These are phyloP conservation scores for Mycena belliarum DNA, from an alignment of 768 basidiomycete species.

Conservation along the genomic window DNA sequence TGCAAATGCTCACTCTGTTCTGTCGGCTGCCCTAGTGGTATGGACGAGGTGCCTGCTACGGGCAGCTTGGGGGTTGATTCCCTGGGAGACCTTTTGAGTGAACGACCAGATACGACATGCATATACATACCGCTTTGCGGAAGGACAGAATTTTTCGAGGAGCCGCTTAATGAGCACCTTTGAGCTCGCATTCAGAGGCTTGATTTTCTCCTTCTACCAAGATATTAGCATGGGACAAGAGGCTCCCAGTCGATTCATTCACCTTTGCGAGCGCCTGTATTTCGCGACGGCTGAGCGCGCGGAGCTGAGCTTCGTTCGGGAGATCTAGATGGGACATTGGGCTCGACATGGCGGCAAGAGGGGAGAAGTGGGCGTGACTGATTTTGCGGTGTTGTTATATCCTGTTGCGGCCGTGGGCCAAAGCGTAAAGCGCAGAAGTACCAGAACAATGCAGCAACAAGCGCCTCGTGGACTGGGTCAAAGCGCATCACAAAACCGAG, in stretches of 20 bases:
- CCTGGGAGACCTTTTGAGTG: no score
- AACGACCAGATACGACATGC: no score
- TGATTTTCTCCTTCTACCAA: slow-evolving; percentile 5
- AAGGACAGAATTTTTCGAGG: not conserved
- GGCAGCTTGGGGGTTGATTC: no score
- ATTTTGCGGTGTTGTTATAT: not conserved
- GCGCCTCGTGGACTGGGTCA: not conserved
- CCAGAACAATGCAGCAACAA: slow-evolving; percentile 6
- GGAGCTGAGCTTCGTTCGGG: not conserved
- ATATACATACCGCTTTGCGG: no score
- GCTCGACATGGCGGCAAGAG: not conserved
- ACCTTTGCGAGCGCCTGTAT: slow-evolving; percentile 15
- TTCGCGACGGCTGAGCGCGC: not conserved
- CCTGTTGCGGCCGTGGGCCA: not conserved
- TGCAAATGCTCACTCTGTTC: not conserved
- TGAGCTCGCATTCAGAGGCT: slow-evolving; percentile 1
- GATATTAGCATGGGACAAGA: no score
- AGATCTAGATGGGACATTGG: not conserved
- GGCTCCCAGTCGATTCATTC: not conserved
- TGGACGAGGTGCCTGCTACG: no score
- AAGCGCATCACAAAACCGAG: no score
- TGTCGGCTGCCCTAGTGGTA: no score
- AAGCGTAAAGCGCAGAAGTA: no score
- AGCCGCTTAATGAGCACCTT: slow-evolving; percentile 7
- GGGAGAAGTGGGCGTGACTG: not conserved